Evolutionary conservation across 257 asterid genomes (phyloP), one percentile per base, ranked within the genome.

Genomic region (Haberlea rhodopensis): DNA sequence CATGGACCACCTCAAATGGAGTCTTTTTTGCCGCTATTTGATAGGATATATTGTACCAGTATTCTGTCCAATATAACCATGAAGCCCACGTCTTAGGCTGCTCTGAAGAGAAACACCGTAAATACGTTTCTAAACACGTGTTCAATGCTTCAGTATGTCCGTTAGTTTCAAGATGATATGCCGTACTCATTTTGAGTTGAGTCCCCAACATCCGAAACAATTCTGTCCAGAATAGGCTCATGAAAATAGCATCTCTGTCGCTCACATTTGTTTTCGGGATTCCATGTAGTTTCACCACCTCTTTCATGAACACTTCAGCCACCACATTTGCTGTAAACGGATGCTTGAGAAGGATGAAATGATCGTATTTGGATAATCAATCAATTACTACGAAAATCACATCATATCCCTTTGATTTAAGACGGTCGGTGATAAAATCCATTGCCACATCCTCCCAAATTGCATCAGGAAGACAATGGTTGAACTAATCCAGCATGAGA

Each of bases 361-460:
- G 53, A 3, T 37, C 60, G 16, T 46, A 46, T 4, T 51, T 63
- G 2, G 48, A 26, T 0, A 63, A 10, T 9, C 4, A 26, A 5
- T 63, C 59, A 0, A 68, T 46, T 0, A 68, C 46, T 23, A 46
- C 64, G 16, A 43, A 10, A 0, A 57, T 58, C 2, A 22, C 4
- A 4, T 18, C 16, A 11, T 27, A 32, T 0, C 65, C 52, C 5
- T 6, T 11, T 0, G 59, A 57, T 2, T 0, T 6, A 8, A 65
- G 72, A 1, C 40, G 4, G 5, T 65, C 58, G 15, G 45, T 49
- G 18, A 57, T 43, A n/a, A 6, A 57, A 26, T 67, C 56, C 27
- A 57, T 24, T 6, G 37, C 5, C 0, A 58, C 13, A 0, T 59
- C 59, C 5, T 6, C 46, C 60, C 67, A 68, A 0, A 62, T 20